Evolutionary conservation across 345 rosid genomes (phyloP).

Genomic region (Camelina neglecta): DNA sequence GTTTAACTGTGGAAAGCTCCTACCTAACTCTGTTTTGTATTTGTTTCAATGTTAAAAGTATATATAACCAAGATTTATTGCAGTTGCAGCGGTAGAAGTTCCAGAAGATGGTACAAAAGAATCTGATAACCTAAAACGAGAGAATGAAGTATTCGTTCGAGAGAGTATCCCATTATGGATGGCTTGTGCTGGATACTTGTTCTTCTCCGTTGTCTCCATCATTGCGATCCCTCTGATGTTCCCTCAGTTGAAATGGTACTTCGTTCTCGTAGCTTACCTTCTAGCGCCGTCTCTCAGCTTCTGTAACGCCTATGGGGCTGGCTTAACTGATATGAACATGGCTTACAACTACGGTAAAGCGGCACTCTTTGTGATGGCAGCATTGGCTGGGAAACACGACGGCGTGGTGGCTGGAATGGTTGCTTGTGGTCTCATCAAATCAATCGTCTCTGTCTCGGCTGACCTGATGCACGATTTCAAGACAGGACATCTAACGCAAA

Average conservation of each 20-base stretch:
- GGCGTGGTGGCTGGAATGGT: slow-evolving; percentile 92
- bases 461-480: slow-evolving; percentile 97
- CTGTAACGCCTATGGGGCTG: slow-evolving; percentile 97
- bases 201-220: slow-evolving; percentile 74
- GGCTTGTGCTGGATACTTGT: slow-evolving; percentile 68
- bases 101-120: slow-evolving; percentile 30
- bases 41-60: neutral
- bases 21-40: neutral
- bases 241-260: slow-evolving; percentile 91
- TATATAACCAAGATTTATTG: neutral
- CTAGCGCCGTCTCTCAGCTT: slow-evolving; percentile 90
- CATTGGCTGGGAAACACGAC: slow-evolving; percentile 61
- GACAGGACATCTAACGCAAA: slow-evolving; percentile 85
- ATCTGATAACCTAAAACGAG: slow-evolving; percentile 41
- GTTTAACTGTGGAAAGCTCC: neutral
- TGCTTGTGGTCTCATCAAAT: slow-evolving; percentile 88
- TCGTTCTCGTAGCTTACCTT: slow-evolving; percentile 77
- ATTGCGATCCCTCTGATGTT: slow-evolving; percentile 80
- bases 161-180: slow-evolving; percentile 85
- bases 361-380: slow-evolving; percentile 81
- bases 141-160: slow-evolving; percentile 68
- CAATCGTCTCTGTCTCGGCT: slow-evolving; percentile 83
- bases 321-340: slow-evolving; percentile 98
- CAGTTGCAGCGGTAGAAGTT: slow-evolving; percentile 23
- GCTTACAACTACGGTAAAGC: slow-evolving; percentile 94